These are phyloP conservation scores for Epithemia pelagica DNA, from an alignment of 108 stramenopile genomes.

Conservation along the genomic window DNA sequence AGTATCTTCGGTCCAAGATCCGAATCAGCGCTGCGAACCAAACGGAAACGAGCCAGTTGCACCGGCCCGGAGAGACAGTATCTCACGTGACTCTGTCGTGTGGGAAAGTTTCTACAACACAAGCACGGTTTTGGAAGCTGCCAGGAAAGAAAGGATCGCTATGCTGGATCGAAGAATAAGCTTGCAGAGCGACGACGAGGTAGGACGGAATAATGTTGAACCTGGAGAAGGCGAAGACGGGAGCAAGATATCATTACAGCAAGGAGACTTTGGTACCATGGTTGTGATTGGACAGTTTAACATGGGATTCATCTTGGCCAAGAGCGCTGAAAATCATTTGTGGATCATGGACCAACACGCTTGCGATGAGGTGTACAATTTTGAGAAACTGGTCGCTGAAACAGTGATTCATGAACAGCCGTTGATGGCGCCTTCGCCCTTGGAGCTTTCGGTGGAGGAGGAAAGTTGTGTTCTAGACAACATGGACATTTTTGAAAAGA, in stretches of 20 bases:
- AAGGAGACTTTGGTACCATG: conserved; percentile 72
- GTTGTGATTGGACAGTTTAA: conserved; percentile 92
- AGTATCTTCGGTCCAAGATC: no score
- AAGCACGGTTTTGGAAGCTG: neutral
- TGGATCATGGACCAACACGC: conserved; percentile 98
- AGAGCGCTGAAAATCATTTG: conserved; percentile 65
- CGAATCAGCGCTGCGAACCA: no score
- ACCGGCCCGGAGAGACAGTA: no score
- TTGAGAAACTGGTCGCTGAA: conserved; percentile 56
- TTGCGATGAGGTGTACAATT: conserved; percentile 80
- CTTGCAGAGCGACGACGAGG: neutral
- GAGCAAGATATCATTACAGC: conserved; percentile 4
- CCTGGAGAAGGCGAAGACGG: neutral
- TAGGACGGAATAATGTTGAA: neutral
- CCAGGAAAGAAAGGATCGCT: neutral
- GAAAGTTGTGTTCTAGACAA: conserved; percentile 88
- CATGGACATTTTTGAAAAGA: conserved; percentile 82
- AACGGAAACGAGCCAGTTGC: no score
- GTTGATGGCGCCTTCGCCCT: conserved; percentile 66
- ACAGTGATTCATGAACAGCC: conserved; percentile 80
- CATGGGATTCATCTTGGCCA: conserved; percentile 89
- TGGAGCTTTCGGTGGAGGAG: conserved; percentile 84
- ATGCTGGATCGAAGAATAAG: conserved; percentile 3
- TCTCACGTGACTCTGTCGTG: no score
- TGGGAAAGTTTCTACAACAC: conserved; percentile 2